Evolutionary conservation across 331 rosid species (phyloP).

Genomic region (Rhamnella rubrinervis): DNA sequence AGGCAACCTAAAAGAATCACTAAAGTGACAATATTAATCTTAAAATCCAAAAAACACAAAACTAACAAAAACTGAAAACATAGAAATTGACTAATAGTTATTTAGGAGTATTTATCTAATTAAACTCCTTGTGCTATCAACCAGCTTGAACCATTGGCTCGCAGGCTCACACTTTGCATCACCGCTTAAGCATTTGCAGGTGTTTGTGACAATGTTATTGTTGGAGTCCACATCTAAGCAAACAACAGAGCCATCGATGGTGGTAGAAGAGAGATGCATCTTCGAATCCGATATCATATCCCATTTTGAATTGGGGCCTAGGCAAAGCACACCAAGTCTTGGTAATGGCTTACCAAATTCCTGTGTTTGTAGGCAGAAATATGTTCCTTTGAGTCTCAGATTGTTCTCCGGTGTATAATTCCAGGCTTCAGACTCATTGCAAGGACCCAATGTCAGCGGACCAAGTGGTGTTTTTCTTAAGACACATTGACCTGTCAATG

Average conservation of each 20-base stretch:
- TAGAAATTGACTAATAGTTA: neutral
- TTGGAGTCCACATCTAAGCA: slow-evolving; percentile 70
- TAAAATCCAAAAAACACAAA: too few relatives aligned
- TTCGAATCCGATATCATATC: slow-evolving; percentile 67
- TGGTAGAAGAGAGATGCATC: slow-evolving; percentile 61
- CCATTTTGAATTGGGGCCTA: slow-evolving; percentile 51
- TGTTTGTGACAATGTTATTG: slow-evolving; percentile 55
- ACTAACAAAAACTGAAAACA: too few relatives aligned
- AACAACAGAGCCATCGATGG: slow-evolving; percentile 37
- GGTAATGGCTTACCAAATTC: slow-evolving; percentile 43
- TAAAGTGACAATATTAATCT: too few relatives aligned
- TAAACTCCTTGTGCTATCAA: slow-evolving; percentile 49
- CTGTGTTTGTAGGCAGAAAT: slow-evolving; percentile 63
- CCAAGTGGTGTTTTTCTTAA: slow-evolving; percentile 35
- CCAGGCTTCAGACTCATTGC: slow-evolving; percentile 69
- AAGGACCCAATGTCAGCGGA: slow-evolving; percentile 63
- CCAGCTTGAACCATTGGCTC: slow-evolving; percentile 88
- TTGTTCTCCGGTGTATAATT: slow-evolving; percentile 55
- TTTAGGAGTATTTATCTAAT: slow-evolving; percentile 1
- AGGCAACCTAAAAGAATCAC: too few relatives aligned
- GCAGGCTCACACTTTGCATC: slow-evolving; percentile 64
- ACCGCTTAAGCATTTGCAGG: slow-evolving; percentile 66
- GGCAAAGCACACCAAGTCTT: slow-evolving; percentile 45
- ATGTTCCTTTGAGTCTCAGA: slow-evolving; percentile 56
- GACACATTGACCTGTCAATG: slow-evolving; percentile 68